Conservation (phyloP, 768 basidiomycete genomes). For the Panus rudis region DNA sequence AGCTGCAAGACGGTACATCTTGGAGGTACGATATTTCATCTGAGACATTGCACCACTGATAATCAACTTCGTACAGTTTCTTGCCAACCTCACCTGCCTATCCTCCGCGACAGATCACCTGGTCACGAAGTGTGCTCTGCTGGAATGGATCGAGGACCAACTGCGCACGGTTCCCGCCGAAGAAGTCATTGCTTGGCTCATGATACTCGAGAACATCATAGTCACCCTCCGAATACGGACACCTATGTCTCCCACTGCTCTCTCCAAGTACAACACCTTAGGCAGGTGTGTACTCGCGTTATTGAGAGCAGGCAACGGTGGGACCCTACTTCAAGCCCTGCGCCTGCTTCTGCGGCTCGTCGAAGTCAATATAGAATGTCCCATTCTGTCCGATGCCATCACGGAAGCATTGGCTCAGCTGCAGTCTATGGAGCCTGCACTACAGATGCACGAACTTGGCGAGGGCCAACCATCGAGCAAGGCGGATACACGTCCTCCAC, state of each 20-base stretch:
- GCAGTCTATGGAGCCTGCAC: not conserved
- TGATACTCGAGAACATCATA: conserved; percentile 58
- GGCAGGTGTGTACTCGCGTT: conserved; percentile 44
- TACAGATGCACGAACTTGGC: not conserved
- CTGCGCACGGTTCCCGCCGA: conserved; percentile 28
- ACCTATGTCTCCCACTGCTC: conserved; percentile 44
- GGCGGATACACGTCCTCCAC: not conserved
- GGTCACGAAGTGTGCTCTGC: conserved; percentile 60
- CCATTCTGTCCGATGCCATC: not conserved
- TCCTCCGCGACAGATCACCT: conserved; percentile 62
- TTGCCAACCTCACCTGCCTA: conserved; percentile 70
- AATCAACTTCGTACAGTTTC: conserved; percentile 39
- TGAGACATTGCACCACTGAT: conserved; percentile 2
- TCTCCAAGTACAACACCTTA: conserved; percentile 54
- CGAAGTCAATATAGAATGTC: not conserved
- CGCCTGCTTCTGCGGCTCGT: not conserved
- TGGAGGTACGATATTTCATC: conserved; percentile 48
- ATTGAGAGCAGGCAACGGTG: conserved; percentile 26
- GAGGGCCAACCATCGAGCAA: not conserved
- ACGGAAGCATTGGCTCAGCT: not conserved
- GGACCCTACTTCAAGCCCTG: conserved; percentile 8
- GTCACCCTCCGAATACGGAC: conserved; percentile 42
- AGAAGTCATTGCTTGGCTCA: conserved; percentile 54
- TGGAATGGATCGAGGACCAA: conserved; percentile 83
- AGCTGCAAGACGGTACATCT: conserved; percentile 45